These are phyloP conservation scores for Leishmania amazonensis DNA, from an alignment of 208 protist species.

Conservation along the genomic window DNA sequence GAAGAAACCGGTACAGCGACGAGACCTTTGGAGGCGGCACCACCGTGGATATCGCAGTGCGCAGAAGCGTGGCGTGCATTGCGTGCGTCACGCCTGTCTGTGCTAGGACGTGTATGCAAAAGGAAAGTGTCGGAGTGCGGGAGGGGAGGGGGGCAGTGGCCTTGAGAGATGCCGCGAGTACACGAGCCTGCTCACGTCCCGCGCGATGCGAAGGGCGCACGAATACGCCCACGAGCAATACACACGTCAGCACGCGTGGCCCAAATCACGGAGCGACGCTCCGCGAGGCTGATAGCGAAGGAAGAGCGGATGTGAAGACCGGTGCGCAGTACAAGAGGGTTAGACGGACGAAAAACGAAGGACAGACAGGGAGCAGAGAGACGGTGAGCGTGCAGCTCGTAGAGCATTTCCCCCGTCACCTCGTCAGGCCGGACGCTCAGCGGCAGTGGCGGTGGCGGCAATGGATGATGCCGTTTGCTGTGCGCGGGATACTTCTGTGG, in stretches of 20 bases:
- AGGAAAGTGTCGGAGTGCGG: not conserved
- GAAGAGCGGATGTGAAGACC: not conserved
- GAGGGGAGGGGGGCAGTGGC: not conserved
- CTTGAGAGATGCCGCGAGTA: not conserved
- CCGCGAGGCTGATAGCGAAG: not conserved
- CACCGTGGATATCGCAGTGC: not conserved
- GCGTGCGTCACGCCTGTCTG: not conserved
- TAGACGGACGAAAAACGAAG: not conserved
- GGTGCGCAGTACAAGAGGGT: not conserved
- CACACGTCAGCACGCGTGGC: not conserved
- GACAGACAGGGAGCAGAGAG: not conserved
- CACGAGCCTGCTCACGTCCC: not conserved
- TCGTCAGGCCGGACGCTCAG: not conserved
- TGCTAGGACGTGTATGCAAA: not conserved
- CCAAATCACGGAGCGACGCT: not conserved
- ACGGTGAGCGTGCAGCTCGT: not conserved
- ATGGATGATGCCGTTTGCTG: not conserved
- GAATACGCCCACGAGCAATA: not conserved
- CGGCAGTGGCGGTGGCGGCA: not conserved
- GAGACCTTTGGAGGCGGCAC: not conserved
- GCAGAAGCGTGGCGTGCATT: slow-evolving; percentile 3
- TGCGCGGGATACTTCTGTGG: not conserved
- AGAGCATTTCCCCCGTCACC: not conserved
- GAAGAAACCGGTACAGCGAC: slow-evolving; percentile 10
- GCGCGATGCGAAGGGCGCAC: not conserved